Evolutionary conservation across 2,329 filamentous ascomycete species (phyloP).

Genomic region (Nothopassalora personata): DNA sequence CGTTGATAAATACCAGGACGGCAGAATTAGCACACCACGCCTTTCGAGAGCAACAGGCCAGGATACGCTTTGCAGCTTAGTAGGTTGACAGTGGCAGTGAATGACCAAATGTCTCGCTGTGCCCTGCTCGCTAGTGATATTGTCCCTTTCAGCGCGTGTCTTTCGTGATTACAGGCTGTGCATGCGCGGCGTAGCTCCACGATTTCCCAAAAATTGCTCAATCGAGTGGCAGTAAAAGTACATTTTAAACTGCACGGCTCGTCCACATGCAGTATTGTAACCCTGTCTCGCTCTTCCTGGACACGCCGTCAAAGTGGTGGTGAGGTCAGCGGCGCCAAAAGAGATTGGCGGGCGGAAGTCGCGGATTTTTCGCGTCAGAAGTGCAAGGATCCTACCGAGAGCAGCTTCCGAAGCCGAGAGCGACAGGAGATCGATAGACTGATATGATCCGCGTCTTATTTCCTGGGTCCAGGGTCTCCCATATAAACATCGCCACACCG

Average conservation of each 20-base stretch:
- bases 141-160: too few relatives aligned
- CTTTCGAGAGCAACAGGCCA: too few relatives aligned
- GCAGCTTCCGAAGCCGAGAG: background rate
- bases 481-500: background rate
- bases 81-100: too few relatives aligned
- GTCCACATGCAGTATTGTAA: background rate
- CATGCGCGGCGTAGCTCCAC: too few relatives aligned
- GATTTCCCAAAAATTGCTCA: too few relatives aligned
- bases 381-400: background rate
- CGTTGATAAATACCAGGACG: too few relatives aligned
- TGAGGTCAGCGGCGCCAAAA: background rate
- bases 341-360: background rate
- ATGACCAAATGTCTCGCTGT: too few relatives aligned
- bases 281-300: background rate
- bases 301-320: background rate
- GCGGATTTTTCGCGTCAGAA: background rate
- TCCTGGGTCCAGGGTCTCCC: background rate
- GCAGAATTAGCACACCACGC: too few relatives aligned
- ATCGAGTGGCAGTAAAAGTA: too few relatives aligned
- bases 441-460: background rate
- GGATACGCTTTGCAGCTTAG: too few relatives aligned
- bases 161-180: too few relatives aligned
- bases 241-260: background rate
- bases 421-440: background rate
- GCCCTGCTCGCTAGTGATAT: too few relatives aligned